Percentiles rank a stretch among this genome's conserved stretches.
Conservation (phyloP, 2,329 filamentous ascomycete species). For the Clonostachys rhizophaga region DNA sequence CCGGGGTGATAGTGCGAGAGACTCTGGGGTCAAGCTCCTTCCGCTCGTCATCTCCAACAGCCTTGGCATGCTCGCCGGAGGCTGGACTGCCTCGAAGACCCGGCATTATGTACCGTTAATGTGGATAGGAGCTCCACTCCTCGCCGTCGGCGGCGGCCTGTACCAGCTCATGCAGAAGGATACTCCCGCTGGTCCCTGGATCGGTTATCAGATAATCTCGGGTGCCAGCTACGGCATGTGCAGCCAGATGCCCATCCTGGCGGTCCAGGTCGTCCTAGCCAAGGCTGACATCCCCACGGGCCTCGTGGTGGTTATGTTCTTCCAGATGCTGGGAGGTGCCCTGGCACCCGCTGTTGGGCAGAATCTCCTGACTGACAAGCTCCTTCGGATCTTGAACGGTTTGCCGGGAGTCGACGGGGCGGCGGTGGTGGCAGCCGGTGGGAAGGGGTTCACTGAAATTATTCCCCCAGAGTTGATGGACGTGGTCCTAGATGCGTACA, state of each 20-base stretch:
- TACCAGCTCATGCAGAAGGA: constrained; percentile 21
- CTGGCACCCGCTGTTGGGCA: constrained; percentile 21
- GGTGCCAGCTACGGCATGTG: constrained; percentile 22
- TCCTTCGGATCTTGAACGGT: neutral
- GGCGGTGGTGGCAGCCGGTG: neutral
- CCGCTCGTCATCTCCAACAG: constrained; percentile 20
- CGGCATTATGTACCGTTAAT: constrained; percentile 25
- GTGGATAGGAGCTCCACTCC: constrained; percentile 20
- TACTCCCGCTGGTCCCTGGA: constrained; percentile 23
- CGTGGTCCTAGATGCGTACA: neutral
- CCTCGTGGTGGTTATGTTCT: constrained; percentile 10
- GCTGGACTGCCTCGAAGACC: constrained; percentile 25
- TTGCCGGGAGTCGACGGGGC: neutral
- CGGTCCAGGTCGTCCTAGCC: constrained; percentile 18
- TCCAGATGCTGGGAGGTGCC: constrained; percentile 13
- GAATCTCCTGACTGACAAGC: neutral
- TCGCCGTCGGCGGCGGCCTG: constrained; percentile 23
- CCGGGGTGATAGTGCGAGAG: constrained; percentile 20
- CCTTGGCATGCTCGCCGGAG: constrained; percentile 37
- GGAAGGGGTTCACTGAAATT: neutral
- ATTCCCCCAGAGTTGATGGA: neutral
- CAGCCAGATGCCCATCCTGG: constrained; percentile 27
- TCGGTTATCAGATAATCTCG: constrained; percentile 29
- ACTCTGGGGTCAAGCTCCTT: constrained; percentile 29
- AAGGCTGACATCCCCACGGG: neutral